Evolutionary conservation across 2,329 filamentous ascomycete species (phyloP).

Genomic region (Penicillium sp.): DNA sequence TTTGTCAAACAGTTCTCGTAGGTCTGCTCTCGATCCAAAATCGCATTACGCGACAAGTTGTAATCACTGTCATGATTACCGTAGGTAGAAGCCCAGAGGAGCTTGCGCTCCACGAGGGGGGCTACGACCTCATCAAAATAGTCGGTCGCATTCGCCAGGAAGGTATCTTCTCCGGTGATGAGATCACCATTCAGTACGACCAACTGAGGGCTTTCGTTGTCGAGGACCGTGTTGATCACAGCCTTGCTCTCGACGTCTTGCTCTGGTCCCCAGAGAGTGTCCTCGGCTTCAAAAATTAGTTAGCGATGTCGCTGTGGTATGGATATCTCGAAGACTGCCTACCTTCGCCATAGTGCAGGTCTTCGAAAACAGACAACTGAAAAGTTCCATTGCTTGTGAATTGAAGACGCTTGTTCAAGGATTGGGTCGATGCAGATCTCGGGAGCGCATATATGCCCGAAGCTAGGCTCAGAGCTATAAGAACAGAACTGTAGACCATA

Average conservation of each 20-base stretch:
- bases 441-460: not conserved
- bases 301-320: not conserved
- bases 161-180: constrained; percentile 63
- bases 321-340: constrained; percentile 3
- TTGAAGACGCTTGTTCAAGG: not conserved
- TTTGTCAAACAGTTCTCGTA: constrained; percentile 39
- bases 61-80: constrained; percentile 65
- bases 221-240: constrained; percentile 58
- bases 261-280: constrained; percentile 42
- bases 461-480: not conserved
- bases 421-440: not conserved
- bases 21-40: constrained; percentile 39
- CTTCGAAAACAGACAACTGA: constrained; percentile 59
- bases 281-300: constrained; percentile 29
- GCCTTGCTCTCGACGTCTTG: constrained; percentile 55
- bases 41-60: constrained; percentile 50
- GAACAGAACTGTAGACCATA: not conserved
- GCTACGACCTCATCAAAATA: constrained; percentile 58
- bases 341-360: constrained; percentile 70
- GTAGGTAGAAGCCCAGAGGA: constrained; percentile 65
- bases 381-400: constrained; percentile 31
- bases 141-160: constrained; percentile 50
- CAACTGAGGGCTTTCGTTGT: constrained; percentile 54
- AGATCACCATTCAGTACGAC: constrained; percentile 69
- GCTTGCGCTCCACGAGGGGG: constrained; percentile 53